phyloP scores from a whole-genome alignment of 2,329 filamentous ascomycete species.

The Claviceps pazoutovae region DNA sequence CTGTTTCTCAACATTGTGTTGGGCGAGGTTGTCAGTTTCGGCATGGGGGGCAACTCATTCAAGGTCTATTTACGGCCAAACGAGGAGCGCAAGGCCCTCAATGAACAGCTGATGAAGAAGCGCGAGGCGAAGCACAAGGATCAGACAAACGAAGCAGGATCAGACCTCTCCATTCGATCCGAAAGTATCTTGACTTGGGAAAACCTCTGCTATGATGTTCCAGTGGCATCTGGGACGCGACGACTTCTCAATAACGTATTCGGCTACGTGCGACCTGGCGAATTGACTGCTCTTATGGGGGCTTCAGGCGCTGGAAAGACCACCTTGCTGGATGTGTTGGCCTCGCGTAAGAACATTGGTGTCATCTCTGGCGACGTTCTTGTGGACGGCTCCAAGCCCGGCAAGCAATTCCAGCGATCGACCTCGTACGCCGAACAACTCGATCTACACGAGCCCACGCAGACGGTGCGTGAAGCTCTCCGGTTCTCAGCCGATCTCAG shows the following conservation, averaged over 20 bases:
- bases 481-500: slow-evolving; percentile 49
- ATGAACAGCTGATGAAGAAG: slow-evolving; percentile 47
- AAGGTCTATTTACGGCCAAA: slow-evolving; percentile 63
- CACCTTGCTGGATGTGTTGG: slow-evolving; percentile 66
- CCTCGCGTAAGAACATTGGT: slow-evolving; percentile 45
- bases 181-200: slow-evolving; percentile 73
- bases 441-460: slow-evolving; percentile 46
- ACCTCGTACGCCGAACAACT: slow-evolving; percentile 51
- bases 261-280: slow-evolving; percentile 64
- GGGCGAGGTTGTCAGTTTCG: slow-evolving; percentile 65
- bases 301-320: slow-evolving; percentile 80
- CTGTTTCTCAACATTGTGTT: slow-evolving; percentile 61
- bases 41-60: slow-evolving; percentile 66
- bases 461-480: slow-evolving; percentile 50
- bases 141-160: slow-evolving; percentile 28
- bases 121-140: slow-evolving; percentile 38
- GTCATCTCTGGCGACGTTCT: slow-evolving; percentile 43
- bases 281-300: slow-evolving; percentile 69
- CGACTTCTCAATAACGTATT: slow-evolving; percentile 41
- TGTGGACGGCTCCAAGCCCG: slow-evolving; percentile 41
- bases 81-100: slow-evolving; percentile 51
- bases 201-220: slow-evolving; percentile 64
- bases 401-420: slow-evolving; percentile 45
- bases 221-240: slow-evolving; percentile 40
- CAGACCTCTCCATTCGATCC: slow-evolving; percentile 43